Conservation (phyloP, 2,329 filamentous ascomycete genomes). For the Xylariaceae sp. region DNA sequence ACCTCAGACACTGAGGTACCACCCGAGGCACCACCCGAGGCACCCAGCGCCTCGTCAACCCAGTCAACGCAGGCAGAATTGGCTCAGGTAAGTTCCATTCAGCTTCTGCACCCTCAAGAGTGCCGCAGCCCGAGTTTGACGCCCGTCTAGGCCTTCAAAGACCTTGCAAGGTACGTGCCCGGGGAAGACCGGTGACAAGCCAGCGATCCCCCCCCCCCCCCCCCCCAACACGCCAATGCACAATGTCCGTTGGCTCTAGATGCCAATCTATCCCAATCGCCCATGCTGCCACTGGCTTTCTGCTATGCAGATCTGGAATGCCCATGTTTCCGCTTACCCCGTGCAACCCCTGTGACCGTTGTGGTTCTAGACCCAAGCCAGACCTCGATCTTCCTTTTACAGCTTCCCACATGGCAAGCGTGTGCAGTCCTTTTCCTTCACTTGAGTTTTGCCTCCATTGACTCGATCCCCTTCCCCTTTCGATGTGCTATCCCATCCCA, state of each 20-base stretch:
- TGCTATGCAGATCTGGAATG: conserved; percentile 14
- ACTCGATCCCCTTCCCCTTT: neutral
- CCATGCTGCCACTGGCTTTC: conserved; percentile 7
- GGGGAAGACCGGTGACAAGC: neutral
- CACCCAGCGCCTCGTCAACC: conserved; percentile 12
- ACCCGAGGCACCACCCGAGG: too few species aligned
- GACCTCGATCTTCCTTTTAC: too few species aligned
- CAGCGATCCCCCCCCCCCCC: conserved; percentile 2
- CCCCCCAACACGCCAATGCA: neutral
- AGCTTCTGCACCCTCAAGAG: conserved; percentile 1
- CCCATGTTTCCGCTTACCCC: conserved; percentile 2
- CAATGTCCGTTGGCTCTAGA: conserved; percentile 9
- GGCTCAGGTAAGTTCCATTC: conserved; percentile 14
- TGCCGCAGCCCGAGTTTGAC: conserved; percentile 13
- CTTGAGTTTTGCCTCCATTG: too few species aligned
- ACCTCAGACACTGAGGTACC: conserved; percentile 10
- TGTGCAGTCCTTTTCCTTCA: too few species aligned
- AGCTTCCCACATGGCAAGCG: too few species aligned
- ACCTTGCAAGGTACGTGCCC: conserved; percentile 27
- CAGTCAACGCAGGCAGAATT: conserved; percentile 16
- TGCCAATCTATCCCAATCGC: conserved; percentile 11
- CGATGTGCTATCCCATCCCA: conserved; percentile 1
- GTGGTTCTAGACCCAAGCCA: too few species aligned
- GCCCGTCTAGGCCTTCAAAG: conserved; percentile 28
- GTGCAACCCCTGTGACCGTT: neutral